Conservation (phyloP, 352 stramenopile genomes). For the Phytophthora sojae region DNA sequence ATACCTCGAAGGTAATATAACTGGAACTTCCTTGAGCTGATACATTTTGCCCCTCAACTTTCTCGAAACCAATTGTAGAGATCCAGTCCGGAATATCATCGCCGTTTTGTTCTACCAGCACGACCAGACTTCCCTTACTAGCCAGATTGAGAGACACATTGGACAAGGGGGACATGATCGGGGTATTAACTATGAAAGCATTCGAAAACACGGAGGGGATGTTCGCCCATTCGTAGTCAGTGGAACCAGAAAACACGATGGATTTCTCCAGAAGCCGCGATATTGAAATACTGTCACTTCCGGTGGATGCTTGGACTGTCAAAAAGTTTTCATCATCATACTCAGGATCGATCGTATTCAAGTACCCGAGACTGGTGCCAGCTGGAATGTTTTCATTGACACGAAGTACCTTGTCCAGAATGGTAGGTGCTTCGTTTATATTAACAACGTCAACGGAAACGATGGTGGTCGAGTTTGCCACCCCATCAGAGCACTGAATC, state of each 20-base stretch:
- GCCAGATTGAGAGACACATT: constrained; percentile 25
- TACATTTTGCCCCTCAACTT: constrained; percentile 9
- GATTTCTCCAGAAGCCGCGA: constrained; percentile 14
- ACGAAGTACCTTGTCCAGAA: constrained; percentile 36
- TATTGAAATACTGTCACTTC: background rate
- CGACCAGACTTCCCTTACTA: constrained; percentile 23
- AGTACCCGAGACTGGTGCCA: constrained; percentile 17
- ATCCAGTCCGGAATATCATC: constrained; percentile 23
- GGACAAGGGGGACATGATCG: constrained; percentile 6
- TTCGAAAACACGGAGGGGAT: constrained; percentile 14
- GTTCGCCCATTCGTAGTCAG: constrained; percentile 26
- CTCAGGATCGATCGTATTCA: constrained; percentile 27
- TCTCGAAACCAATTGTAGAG: constrained; percentile 17
- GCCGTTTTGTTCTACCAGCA: constrained; percentile 23
- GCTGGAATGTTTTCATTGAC: constrained; percentile 43
- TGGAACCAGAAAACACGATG: constrained; percentile 17
- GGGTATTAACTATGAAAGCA: constrained; percentile 25
- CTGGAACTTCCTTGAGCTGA: constrained; percentile 41
- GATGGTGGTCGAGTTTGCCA: constrained; percentile 9
- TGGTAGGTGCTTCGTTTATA: constrained; percentile 55
- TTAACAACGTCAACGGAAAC: constrained; percentile 49
- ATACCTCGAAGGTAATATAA: constrained; percentile 36
- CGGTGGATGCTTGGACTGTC: constrained; percentile 7
- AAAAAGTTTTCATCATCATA: constrained; percentile 29
- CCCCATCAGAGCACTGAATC: constrained; percentile 51